These are phyloP conservation scores for Marsdenia floribunda DNA, from an alignment of 257 asterid genomes.

Conservation along the genomic window DNA sequence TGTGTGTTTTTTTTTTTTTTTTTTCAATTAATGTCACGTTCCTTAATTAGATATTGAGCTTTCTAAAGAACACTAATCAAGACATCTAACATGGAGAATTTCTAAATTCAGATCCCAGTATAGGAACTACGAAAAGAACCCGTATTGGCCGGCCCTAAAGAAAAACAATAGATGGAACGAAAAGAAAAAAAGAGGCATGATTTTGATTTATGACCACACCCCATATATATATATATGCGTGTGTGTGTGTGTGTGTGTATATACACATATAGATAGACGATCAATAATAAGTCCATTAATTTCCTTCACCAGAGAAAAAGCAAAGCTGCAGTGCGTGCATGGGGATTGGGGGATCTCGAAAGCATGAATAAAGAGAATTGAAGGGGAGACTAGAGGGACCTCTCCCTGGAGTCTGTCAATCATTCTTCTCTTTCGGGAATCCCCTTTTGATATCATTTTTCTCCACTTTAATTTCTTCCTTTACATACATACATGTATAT, in stretches of 20 bases:
- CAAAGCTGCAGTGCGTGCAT: not conserved
- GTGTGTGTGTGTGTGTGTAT: no score
- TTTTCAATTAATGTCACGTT: no score
- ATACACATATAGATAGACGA: not conserved
- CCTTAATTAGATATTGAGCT: no score
- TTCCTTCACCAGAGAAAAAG: not conserved
- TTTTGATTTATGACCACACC: not conserved
- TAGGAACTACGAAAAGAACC: no score
- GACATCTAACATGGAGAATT: no score
- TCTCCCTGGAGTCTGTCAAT: not conserved
- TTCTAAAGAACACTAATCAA: no score
- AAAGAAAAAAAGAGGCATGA: not conserved
- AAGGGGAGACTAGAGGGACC: not conserved
- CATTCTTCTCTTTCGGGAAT: not conserved
- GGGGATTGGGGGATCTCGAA: not conserved
- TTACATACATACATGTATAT: not conserved
- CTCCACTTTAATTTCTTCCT: not conserved
- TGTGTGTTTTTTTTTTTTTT: no score
- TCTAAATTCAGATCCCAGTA: no score
- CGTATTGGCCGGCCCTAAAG: no score
- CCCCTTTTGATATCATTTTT: not conserved
- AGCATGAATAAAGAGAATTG: not conserved
- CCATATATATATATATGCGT: no score
- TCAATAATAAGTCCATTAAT: not conserved
- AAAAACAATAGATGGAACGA: no score